A percentile compares a stretch with the other conserved stretches of the same genome.
These are phyloP conservation scores for Kwoniella europaea DNA, from an alignment of 768 basidiomycete genomes.

Conservation along the genomic window DNA sequence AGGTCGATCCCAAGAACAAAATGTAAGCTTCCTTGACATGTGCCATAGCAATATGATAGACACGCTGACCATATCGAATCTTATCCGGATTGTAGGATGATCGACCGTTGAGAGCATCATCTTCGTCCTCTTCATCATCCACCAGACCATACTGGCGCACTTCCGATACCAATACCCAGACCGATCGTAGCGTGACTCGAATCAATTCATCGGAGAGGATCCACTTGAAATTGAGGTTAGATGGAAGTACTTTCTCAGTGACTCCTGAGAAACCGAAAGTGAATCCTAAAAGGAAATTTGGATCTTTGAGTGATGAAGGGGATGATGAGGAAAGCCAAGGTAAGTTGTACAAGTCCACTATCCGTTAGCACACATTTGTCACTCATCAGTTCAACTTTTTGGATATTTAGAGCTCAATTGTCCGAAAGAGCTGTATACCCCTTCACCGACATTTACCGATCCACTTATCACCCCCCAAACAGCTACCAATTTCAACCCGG, in stretches of 20 bases:
- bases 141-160: background rate
- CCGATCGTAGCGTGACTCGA: background rate
- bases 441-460: conserved; percentile 2
- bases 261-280: conserved; percentile 1
- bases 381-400: background rate
- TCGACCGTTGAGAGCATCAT: background rate
- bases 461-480: background rate
- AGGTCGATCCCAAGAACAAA: no score
- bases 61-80: no score
- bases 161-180: background rate
- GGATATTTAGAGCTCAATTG: background rate
- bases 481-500: background rate
- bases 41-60: no score
- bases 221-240: background rate
- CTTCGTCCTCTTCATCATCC: background rate
- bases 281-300: background rate
- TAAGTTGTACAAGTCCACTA: background rate
- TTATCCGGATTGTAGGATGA: background rate
- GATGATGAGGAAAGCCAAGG: background rate
- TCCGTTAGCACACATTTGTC: no score
- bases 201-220: background rate
- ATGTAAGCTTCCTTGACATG: no score
- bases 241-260: background rate
- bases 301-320: background rate
- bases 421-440: background rate